Evolutionary conservation across 345 rosid species (phyloP).

Genomic region (Melaleuca quinquenervia): DNA sequence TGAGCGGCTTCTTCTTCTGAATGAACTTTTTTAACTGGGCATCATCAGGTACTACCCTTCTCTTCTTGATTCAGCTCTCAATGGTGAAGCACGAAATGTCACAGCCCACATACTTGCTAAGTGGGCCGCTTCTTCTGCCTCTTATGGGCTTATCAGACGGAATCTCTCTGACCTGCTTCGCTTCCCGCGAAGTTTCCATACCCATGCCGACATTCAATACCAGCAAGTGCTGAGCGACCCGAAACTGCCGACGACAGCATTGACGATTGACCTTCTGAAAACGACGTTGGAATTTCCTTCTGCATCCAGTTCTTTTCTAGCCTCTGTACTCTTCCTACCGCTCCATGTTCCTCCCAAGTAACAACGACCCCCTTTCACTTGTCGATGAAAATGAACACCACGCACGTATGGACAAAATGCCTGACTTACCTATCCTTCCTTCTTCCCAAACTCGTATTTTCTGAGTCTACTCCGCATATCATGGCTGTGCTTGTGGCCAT

Average conservation of each 20-base stretch:
- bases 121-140: background rate
- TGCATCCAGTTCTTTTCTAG: background rate
- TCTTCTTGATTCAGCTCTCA: constrained; percentile 75
- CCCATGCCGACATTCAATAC: background rate
- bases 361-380: background rate
- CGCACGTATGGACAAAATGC: background rate
- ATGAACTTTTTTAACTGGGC: background rate
- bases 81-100: constrained; percentile 51
- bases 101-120: background rate
- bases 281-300: background rate
- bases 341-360: background rate
- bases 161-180: background rate
- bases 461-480: background rate
- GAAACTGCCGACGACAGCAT: background rate
- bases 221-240: fast-evolving
- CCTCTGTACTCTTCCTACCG: background rate
- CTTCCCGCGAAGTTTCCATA: background rate
- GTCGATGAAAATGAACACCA: background rate
- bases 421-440: background rate
- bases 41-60: constrained; percentile 60
- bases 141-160: background rate
- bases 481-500: too few species aligned
- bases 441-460: background rate
- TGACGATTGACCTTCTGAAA: background rate
- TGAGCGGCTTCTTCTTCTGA: background rate